Evolutionary conservation across 345 rosid species (phyloP), one percentile per base, ranked within the genome.

Genomic region (Eucalyptus guilfoylei): DNA sequence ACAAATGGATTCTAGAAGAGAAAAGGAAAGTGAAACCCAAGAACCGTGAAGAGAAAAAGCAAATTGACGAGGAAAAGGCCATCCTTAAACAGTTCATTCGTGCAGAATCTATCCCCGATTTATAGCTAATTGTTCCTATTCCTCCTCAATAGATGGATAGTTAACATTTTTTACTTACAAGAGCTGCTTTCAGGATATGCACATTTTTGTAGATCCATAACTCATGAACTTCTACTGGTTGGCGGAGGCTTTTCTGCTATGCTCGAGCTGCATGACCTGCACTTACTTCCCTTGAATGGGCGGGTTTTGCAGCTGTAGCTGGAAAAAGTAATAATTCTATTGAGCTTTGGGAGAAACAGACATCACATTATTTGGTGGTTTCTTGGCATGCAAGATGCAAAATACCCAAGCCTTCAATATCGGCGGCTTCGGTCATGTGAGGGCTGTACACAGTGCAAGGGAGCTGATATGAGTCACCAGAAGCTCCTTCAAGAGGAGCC

Each of bases 1-100:
- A 95, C 94, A 86, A 92, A 42, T 96, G 98, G 97, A 93, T 96
- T 11, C 88, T 95, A 95, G 97, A 94, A 90, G 97, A 96, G 94
- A 95, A 96, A 91, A 91, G 97, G 88, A 95, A 93, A 92, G 60
- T 87, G 13, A 94, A 93, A 88, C 97, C 96, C 64, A 94, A 88
- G 90, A 91, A 92, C 89, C 90, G 7, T 16, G 91, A 92, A 88
- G 94, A 93, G 90, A 94, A 93, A 93, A 94, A 92, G 92, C 92
- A 48, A 50, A 93, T 93, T 47, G 93, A 95, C 40, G 93, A 95
- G 91, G 97, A 97, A 60, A 97, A 96, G 91, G 96, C 94, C 89
- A 90, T 96, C 62, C 92, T 97, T 86, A 96, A 97, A 91, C 92
- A 91, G 89, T 95, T 94, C 87, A 94, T 95, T 44, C 90, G 94